Evolutionary conservation across 2,329 filamentous ascomycete genomes (phyloP), one percentile per base, ranked within the genome.

Genomic region (Cryphonectria radicalis): DNA sequence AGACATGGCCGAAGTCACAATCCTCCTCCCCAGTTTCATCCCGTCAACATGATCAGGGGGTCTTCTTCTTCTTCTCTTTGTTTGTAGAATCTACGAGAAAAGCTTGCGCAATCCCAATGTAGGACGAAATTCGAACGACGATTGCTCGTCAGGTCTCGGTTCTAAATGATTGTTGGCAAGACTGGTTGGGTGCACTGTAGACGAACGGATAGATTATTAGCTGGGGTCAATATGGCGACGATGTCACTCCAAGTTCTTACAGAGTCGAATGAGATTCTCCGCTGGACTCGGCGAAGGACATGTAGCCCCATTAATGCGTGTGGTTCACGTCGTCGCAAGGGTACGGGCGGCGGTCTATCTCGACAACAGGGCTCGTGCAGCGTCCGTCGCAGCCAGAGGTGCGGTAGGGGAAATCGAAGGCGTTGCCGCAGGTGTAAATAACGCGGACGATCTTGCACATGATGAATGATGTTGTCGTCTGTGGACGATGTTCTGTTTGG

Each of bases 61-160:
- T 5, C 4, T 32, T 32, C 4, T 32, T 4, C 32, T 32, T 32
- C 32, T 32, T 17, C 14, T 13, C 4, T 5, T n/a, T 10, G 7
- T 50, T 50, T 32, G 22, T 14, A 53, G 55, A 63, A 32, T 35
- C 10, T 17, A n/a, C 40, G 42, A 32, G 28, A 42, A 43, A 60
- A 60, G 17, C 62, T 50, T 53, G 40, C 42, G 60, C 63, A 53
- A 32, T 37, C 66, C 66, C 55, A 46, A 28, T 59, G 43, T 42
- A 25, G 32, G 67, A 53, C 10, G n/a, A 67, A 32, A 55, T 55
- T 43, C 37, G 14, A 63, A 70, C 55, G 59, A 71, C 71, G 71
- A 73, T 73, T 73, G 71, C 71, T 73, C 71, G 71, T 68, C 53
- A 66, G 28, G 43, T 50, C n/a, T 67, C 63, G 59, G 42, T 37